Conservation (phyloP, 1,284 basidiomycete species). For the Trichosporon sp. region DNA sequence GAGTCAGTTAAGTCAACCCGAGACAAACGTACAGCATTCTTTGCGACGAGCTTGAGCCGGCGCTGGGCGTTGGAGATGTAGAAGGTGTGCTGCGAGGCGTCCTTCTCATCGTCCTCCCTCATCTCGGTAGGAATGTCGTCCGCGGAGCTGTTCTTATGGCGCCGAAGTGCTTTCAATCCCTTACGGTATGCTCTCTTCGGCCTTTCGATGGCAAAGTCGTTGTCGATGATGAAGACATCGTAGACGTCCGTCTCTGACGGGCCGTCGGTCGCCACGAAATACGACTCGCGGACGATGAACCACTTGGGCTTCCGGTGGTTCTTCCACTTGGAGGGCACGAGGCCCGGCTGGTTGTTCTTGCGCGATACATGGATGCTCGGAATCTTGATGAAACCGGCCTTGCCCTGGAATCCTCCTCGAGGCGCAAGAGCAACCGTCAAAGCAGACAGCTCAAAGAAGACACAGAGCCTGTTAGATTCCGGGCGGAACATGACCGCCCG, state of each 20-base stretch:
- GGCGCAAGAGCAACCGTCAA: constrained; percentile 79
- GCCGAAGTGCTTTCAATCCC: constrained; percentile 24
- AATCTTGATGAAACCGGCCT: constrained; percentile 75
- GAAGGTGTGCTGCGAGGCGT: constrained; percentile 72
- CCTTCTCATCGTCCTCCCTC: constrained; percentile 33
- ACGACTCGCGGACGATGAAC: constrained; percentile 92
- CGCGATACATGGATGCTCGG: constrained; percentile 51
- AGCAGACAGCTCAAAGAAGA: constrained; percentile 93
- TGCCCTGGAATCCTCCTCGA: constrained; percentile 71
- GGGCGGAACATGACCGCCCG: constrained; percentile 95
- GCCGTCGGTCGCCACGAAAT: constrained; percentile 80
- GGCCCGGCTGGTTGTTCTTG: constrained; percentile 51
- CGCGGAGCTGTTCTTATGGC: not conserved
- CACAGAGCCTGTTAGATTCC: constrained; percentile 81
- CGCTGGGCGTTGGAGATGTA: constrained; percentile 89
- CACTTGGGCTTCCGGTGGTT: constrained; percentile 72
- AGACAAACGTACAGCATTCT: constrained; percentile 64
- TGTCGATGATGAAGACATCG: constrained; percentile 92
- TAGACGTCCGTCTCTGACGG: constrained; percentile 76
- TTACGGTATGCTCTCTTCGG: constrained; percentile 48
- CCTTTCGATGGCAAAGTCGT: constrained; percentile 76
- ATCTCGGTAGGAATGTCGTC: constrained; percentile 11
- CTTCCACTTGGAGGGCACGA: constrained; percentile 56
- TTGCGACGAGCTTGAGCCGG: constrained; percentile 79
- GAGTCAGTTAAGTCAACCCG: not conserved